Evolutionary conservation across 805 yeast genomes (phyloP).

Genomic region (Cyberlindnera petersonii): DNA sequence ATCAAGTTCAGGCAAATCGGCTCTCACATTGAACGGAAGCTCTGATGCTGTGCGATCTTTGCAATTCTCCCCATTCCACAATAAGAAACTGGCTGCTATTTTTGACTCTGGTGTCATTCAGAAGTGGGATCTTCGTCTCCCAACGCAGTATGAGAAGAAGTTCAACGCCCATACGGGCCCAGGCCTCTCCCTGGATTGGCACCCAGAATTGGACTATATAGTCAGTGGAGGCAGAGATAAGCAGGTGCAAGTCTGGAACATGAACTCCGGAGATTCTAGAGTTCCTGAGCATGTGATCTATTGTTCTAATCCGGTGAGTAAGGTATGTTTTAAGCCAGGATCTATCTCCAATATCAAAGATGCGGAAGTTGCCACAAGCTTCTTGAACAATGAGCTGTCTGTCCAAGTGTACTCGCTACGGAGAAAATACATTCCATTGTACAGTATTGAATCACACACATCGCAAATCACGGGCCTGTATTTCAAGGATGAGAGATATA

Average conservation of each 20-base stretch:
- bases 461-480: constrained; percentile 53
- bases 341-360: constrained; percentile 39
- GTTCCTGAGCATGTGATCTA: constrained; percentile 68
- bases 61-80: constrained; percentile 50
- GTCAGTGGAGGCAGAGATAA: constrained; percentile 93
- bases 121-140: constrained; percentile 79
- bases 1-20: constrained; percentile 42
- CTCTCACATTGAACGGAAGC: constrained; percentile 50
- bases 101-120: constrained; percentile 89
- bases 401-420: constrained; percentile 66
- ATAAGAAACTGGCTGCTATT: constrained; percentile 64
- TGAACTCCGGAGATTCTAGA: constrained; percentile 36
- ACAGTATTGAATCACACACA: constrained; percentile 45
- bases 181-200: constrained; percentile 85
- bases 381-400: constrained; percentile 62
- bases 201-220: constrained; percentile 74
- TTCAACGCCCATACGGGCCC: constrained; percentile 91
- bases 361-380: constrained; percentile 71
- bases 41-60: constrained; percentile 68
- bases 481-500: constrained; percentile 43
- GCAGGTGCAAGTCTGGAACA: constrained; percentile 72
- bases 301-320: constrained; percentile 76
- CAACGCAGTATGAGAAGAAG: constrained; percentile 58
- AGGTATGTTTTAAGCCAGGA: constrained; percentile 62
- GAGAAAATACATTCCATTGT: constrained; percentile 68